phyloP scores from a whole-genome alignment of 345 rosid species.

The Abelmoschus esculentus region DNA sequence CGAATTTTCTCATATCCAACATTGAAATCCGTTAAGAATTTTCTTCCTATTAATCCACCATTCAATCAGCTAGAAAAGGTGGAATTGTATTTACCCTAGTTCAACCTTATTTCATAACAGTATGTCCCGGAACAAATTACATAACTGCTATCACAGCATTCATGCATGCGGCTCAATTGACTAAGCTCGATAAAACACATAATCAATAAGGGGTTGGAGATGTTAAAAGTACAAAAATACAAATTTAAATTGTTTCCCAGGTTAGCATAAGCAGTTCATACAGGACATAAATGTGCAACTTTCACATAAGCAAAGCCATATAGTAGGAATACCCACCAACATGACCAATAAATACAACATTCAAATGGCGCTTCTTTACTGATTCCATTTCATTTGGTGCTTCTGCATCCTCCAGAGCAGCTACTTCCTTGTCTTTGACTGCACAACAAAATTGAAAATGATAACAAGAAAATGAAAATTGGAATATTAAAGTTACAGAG shows the following conservation, averaged over 20 bases:
- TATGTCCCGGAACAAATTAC: background rate
- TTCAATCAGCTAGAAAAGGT: background rate
- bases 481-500: background rate
- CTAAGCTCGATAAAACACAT: background rate
- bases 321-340: constrained; percentile 63
- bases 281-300: background rate
- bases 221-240: background rate
- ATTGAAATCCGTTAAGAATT: background rate
- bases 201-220: background rate
- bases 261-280: background rate
- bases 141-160: background rate
- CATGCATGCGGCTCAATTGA: background rate
- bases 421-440: constrained; percentile 49
- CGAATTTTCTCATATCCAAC: background rate
- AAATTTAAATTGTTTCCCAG: background rate
- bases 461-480: background rate
- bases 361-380: constrained; percentile 71
- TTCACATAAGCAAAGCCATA: background rate
- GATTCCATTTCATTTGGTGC: constrained; percentile 33
- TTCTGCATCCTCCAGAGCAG: constrained; percentile 38
- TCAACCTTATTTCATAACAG: background rate
- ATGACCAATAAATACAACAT: constrained; percentile 78
- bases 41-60: background rate
- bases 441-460: constrained; percentile 15
- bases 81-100: background rate